Percentiles rank a stretch among this genome's conserved stretches.
phyloP scores from a whole-genome alignment of 352 stramenopile genomes.

The Pythium plurisporium region DNA sequence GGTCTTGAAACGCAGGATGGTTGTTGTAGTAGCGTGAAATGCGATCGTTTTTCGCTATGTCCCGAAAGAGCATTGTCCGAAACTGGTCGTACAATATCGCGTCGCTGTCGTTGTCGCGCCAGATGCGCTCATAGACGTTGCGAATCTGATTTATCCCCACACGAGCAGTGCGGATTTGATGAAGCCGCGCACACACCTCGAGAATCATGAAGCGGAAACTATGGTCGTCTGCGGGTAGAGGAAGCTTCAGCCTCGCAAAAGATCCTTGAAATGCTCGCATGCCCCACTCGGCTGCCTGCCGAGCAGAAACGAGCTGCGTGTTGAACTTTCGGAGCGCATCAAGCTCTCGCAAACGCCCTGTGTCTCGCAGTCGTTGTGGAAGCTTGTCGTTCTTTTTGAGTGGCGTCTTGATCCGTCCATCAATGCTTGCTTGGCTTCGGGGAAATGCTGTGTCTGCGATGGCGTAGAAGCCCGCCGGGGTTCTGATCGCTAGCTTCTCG shows the following conservation, averaged over 20 bases:
- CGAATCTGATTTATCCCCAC: constrained; percentile 25
- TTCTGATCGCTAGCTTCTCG: constrained; percentile 5
- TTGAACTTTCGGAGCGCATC: constrained; percentile 10
- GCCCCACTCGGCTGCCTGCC: constrained; percentile 20
- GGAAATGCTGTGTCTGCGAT: constrained; percentile 24
- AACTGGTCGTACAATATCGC: neutral
- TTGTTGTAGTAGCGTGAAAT: neutral
- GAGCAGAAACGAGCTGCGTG: constrained; percentile 9
- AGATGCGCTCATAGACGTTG: constrained; percentile 21
- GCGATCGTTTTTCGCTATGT: neutral
- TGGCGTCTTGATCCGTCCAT: constrained; percentile 9
- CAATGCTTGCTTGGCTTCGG: neutral
- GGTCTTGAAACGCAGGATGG: neutral
- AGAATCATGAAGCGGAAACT: constrained; percentile 2
- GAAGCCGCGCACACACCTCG: constrained; percentile 2
- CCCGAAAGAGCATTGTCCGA: constrained; percentile 8
- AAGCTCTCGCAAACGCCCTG: constrained; percentile 1
- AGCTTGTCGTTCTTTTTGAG: constrained; percentile 12
- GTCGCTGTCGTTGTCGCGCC: constrained; percentile 5
- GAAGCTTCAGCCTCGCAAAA: constrained; percentile 20
- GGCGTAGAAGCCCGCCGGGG: constrained; percentile 10
- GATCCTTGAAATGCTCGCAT: constrained; percentile 19
- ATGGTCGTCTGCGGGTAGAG: constrained; percentile 13
- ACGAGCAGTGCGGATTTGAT: constrained; percentile 12
- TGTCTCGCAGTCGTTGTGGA: neutral